Base-by-base conservation (phyloP, 768 basidiomycete genomes). In the Phanerochaete sordida region DNA sequence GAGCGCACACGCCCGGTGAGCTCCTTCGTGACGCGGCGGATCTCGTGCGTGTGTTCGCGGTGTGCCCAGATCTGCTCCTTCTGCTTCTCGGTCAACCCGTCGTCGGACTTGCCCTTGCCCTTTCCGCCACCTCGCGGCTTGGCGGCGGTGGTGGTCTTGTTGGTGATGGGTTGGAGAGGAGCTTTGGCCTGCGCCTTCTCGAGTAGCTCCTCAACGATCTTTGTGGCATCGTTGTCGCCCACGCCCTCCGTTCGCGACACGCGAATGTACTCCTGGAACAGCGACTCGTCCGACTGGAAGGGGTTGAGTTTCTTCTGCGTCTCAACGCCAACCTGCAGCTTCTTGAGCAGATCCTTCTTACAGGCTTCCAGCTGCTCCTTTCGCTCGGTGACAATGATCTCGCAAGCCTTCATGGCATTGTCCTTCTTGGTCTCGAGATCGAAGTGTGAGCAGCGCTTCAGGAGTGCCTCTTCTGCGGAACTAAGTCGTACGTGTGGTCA, bases 401-500 rank as follows among this genome's bases (percentile, higher is more conserved):
- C 92, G 72, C 95, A 97, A 3, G 95, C 93, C 67, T 89, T 90
- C 84, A 91, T 88, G 0, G 95, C 94, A 63, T 95, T 83, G 61
- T 83, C 82, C 58, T 77, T 77, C 31, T 78, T 77, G 19, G 82
- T 84, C 57, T 93, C 91, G 33, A 95, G 79, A 64, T 94, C 92
- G 72, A 96, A 98, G 70, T 96, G 95, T 5, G 95, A 95, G 70
- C 94, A 96, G 39, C 95, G 89, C 70, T 98, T 98, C 60, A 98
- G 80, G 12, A 98, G 81, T 1, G 95, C 94, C 76, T 97, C 93
- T 68, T 94, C 92, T 2, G 92, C 92, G 62, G 92, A 84, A 65
- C 92, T 94, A 61, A 37, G 30, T n/a, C n/a, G n/a, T n/a, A n/a
- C 23, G 56, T 23, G 47, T 61, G 60, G 6, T 26, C 12, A 15